A percentile compares a stretch with the other conserved stretches of the same genome.
Conservation (phyloP, 495 filamentous ascomycete genomes). For the Tricharina praecox region DNA sequence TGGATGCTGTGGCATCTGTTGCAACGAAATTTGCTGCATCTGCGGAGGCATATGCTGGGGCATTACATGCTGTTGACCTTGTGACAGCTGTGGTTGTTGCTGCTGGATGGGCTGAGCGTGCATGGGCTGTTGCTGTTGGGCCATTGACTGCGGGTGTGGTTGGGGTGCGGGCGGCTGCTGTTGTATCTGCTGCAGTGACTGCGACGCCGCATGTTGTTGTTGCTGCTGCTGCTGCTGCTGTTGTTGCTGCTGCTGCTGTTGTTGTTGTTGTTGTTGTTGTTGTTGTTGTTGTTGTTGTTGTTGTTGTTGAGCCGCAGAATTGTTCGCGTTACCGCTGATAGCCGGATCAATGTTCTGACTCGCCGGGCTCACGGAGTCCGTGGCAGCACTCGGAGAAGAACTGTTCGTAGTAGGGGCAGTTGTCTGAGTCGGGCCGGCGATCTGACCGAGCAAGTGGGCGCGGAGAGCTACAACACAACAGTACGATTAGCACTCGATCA, state of each 20-base stretch:
- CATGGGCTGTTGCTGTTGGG: slow-evolving; percentile 23
- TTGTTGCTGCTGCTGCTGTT: too few species aligned
- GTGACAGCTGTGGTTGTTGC: slow-evolving; percentile 26
- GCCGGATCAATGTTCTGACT: slow-evolving; percentile 26
- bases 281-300: too few species aligned
- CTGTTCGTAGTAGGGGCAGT: slow-evolving; percentile 8
- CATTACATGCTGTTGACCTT: too few species aligned
- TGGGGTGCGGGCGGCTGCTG: neutral
- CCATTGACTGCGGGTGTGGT: neutral
- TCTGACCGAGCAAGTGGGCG: slow-evolving; percentile 23
- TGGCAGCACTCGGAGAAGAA: slow-evolving; percentile 14
- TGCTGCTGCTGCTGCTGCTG: too few species aligned
- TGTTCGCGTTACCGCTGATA: slow-evolving; percentile 17
- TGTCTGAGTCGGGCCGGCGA: slow-evolving; percentile 10
- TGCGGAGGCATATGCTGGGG: too few species aligned
- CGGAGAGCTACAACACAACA: slow-evolving; percentile 27
- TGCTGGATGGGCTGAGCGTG: slow-evolving; percentile 27
- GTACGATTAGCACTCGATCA: too few species aligned
- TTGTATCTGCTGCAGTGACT: slow-evolving; percentile 5
- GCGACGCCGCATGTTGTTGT: too few species aligned
- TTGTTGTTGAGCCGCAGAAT: too few species aligned
- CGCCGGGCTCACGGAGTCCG: slow-evolving; percentile 12
- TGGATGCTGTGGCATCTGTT: slow-evolving; percentile 29
- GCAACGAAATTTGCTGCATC: slow-evolving; percentile 26
- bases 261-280: too few species aligned